Base-by-base conservation (phyloP, 345 rosid genomes). In the Cardiospermum halicacabum region DNA sequence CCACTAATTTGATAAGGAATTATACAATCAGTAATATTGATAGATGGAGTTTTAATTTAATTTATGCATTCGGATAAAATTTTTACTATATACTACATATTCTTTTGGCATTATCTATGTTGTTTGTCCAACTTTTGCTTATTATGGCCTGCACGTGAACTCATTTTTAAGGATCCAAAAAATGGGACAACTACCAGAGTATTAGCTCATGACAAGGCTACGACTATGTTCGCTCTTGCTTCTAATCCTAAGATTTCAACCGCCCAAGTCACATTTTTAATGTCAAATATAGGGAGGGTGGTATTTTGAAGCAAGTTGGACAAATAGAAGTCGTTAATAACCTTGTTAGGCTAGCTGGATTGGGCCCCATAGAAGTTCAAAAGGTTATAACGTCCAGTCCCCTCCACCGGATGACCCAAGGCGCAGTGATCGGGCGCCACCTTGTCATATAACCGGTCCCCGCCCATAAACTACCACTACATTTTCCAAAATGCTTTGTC, bases 261-360 rank as follows among this genome's bases (percentile, higher is more conserved):
- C 84, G 98, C 11, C 98, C 96, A 0, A 91, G 96, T 36, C 96
- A 92, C 39, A 87, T 89, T 58, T 92, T 92, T 25, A 96, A 95
- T 0, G 66, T 89, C 60, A 89, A 74, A 78, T 92, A 87, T 65
- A 73, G 91, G 70, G 92, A 89, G 65, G 98, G 96, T 27, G 96
- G 98, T 54, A 95, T 92, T 64, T 65, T 89, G 71, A 87, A 89
- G 84, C 74, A 96, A 68, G 95, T 96, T 74, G 96, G 98, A 34
- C 98, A 92, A 67, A 92, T 96, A 30, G 96, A 92, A 77, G 96
- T 92, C 68, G 80, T 95, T 48, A 88, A 84, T 73, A 96, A 92
- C 81, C 95, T 92, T 58, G 75, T 91, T 8, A 59, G 85, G 68
- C 81, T 89, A 53, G 96, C 98, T 72, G 96, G 96, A 65, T 69